Evolutionary conservation across 139 green algal species (phyloP), one percentile per base, ranked within the genome.

Genomic region (Chlorella sp.): DNA sequence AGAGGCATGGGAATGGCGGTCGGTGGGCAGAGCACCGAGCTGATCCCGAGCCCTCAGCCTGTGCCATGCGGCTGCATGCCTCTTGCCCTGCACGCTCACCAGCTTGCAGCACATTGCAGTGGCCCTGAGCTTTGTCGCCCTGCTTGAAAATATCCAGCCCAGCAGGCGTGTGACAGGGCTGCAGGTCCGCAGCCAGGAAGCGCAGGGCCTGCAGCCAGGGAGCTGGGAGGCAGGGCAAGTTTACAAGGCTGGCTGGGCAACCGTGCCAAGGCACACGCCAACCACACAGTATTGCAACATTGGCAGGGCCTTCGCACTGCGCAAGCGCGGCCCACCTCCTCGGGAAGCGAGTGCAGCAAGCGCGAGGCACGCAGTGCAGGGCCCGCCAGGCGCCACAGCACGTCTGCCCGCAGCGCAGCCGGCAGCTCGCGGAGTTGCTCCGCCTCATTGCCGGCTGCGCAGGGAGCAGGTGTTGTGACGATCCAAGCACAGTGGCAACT

Each of bases 91-190:
- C n/a, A n/a, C n/a, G 12, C n/a, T 38, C 68, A 74, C 68, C 68
- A 16, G 68, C 32, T 39, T 74, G 68, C 32, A 74, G 36, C 68
- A 74, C n/a, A 39, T 44, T 55, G 68, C 39, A 38, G 12, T 1
- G 16, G 1, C 34, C 67, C 2, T 21, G 9, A 1, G 67, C 67
- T 23, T 74, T 30, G 26, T 74, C 67, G 5, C 67, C 67, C 67
- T 74, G 67, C 32, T 44, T 74, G 67, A 74, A 74, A n/a, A 74
- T 12, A 30, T 74, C 67, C 16, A 23, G 67, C 32, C 67, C 67
- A 3, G 67, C 67, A 3, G 34, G 67, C 30, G 18, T 20, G 15
- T 74, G 25, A 9, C 36, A 25, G n/a, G 34, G 67, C 32, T 34
- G 26, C 32, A 44, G 32, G 32, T 36, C 38, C 30, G 67, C 34